Evolutionary conservation across 768 basidiomycete genomes (phyloP).

Genomic region (Rubroboletus satanas): DNA sequence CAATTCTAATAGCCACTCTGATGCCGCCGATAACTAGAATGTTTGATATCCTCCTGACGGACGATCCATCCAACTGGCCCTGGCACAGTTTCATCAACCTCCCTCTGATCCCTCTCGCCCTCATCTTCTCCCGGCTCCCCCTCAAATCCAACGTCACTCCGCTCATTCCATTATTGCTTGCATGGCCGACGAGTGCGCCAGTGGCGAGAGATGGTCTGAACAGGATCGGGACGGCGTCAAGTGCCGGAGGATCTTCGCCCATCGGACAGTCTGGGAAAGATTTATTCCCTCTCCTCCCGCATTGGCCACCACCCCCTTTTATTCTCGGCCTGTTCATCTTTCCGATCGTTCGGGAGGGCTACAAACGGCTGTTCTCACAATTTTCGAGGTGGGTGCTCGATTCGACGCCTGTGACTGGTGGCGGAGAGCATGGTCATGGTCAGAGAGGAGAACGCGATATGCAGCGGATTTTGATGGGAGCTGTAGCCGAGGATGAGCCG

Average conservation of each 20-base stretch:
- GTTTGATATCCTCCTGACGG: slow-evolving; percentile 60
- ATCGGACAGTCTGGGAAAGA: slow-evolving; percentile 6
- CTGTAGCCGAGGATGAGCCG: slow-evolving; percentile 26
- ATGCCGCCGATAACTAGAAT: slow-evolving; percentile 37
- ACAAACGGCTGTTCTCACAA: slow-evolving; percentile 39
- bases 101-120: slow-evolving; percentile 63
- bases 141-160: slow-evolving; percentile 27
- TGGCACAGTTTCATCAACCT: slow-evolving; percentile 74
- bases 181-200: slow-evolving; percentile 30
- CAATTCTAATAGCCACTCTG: not conserved
- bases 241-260: not conserved
- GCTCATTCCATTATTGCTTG: slow-evolving; percentile 21
- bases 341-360: slow-evolving; percentile 45
- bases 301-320: slow-evolving; percentile 62
- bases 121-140: slow-evolving; percentile 60
- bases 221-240: not conserved
- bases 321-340: slow-evolving; percentile 51
- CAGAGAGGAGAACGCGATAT: slow-evolving; percentile 14
- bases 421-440: slow-evolving; percentile 11
- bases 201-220: slow-evolving; percentile 8
- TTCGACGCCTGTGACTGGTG: slow-evolving; percentile 14
- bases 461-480: slow-evolving; percentile 25
- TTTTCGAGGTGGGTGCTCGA: slow-evolving; percentile 46
- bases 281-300: slow-evolving; percentile 28
- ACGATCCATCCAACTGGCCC: slow-evolving; percentile 71